phyloP scores from a whole-genome alignment of 768 basidiomycete genomes.

The Coprinopsis sp. region DNA sequence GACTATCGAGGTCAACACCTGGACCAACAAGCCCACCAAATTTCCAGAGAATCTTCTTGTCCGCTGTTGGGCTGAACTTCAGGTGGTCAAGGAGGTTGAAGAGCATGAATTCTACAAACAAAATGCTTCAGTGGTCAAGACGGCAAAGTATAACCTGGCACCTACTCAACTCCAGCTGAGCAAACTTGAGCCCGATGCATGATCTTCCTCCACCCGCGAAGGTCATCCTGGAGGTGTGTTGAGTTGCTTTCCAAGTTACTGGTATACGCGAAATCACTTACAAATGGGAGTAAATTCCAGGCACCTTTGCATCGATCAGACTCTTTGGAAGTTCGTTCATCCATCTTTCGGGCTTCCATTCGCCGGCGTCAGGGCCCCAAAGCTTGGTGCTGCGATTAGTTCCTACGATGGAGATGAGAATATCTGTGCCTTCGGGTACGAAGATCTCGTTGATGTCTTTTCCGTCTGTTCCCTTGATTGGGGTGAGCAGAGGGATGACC shows the following conservation, averaged over 20 bases:
- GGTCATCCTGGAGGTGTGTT: constrained; percentile 1
- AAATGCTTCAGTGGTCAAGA: not conserved
- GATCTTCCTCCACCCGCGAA: constrained; percentile 4
- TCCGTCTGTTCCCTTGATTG: constrained; percentile 22
- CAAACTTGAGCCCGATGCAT: constrained; percentile 9
- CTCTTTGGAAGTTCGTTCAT: constrained; percentile 23
- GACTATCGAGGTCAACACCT: not conserved
- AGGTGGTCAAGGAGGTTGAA: not conserved
- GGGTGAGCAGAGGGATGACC: constrained; percentile 20
- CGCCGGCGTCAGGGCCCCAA: constrained; percentile 44
- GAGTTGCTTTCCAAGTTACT: not conserved
- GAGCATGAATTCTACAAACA: not conserved
- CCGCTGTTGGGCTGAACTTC: not conserved
- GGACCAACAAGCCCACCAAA: not conserved
- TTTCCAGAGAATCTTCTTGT: not conserved
- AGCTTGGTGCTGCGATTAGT: constrained; percentile 36
- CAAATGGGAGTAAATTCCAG: constrained; percentile 42
- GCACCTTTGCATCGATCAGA: constrained; percentile 31
- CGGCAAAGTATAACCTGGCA: not conserved
- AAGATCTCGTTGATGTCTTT: constrained; percentile 25
- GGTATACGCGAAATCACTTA: constrained; percentile 10
- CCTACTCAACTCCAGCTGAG: constrained; percentile 8
- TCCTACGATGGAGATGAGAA: constrained; percentile 25
- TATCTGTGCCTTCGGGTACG: constrained; percentile 33
- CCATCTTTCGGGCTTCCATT: constrained; percentile 52